Conservation (phyloP, 2,329 filamentous ascomycete species). For the Aspergillus caelatus region DNA sequence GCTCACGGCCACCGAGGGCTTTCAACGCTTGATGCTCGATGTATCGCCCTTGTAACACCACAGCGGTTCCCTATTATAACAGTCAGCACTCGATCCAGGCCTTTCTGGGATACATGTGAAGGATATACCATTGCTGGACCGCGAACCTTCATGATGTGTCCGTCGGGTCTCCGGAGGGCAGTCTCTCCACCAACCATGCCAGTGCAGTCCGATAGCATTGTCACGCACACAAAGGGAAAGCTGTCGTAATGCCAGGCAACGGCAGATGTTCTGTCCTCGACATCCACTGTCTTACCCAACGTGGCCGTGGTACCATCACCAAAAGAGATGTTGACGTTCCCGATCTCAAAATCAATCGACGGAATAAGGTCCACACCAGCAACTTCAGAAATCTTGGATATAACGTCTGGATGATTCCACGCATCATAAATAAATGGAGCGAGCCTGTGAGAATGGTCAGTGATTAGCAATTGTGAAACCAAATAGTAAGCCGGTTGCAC, state of each 20-base stretch:
- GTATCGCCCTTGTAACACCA: slow-evolving; percentile 8
- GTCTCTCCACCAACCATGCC: slow-evolving; percentile 66
- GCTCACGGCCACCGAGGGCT: slow-evolving; percentile 1
- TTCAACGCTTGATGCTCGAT: slow-evolving; percentile 6
- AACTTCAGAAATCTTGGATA: slow-evolving; percentile 57
- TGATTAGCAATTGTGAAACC: background rate
- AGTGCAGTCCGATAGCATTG: slow-evolving; percentile 65
- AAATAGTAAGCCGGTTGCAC: background rate
- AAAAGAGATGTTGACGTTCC: slow-evolving; percentile 60
- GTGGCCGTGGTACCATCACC: background rate
- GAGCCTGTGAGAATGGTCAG: background rate
- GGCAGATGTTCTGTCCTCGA: background rate
- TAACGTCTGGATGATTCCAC: slow-evolving; percentile 59
- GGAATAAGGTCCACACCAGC: slow-evolving; percentile 62
- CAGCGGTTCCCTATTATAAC: background rate
- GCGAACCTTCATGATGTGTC: slow-evolving; percentile 2
- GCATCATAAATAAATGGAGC: slow-evolving; percentile 38
- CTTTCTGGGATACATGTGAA: background rate
- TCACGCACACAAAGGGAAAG: slow-evolving; percentile 67
- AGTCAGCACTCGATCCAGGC: background rate
- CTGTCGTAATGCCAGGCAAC: slow-evolving; percentile 47
- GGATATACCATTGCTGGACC: background rate
- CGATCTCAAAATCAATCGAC: slow-evolving; percentile 61
- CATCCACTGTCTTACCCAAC: background rate
- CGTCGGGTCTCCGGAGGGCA: background rate